These are phyloP conservation scores for Tausonia pullulans DNA, from an alignment of 1,284 basidiomycete species.

Conservation along the genomic window DNA sequence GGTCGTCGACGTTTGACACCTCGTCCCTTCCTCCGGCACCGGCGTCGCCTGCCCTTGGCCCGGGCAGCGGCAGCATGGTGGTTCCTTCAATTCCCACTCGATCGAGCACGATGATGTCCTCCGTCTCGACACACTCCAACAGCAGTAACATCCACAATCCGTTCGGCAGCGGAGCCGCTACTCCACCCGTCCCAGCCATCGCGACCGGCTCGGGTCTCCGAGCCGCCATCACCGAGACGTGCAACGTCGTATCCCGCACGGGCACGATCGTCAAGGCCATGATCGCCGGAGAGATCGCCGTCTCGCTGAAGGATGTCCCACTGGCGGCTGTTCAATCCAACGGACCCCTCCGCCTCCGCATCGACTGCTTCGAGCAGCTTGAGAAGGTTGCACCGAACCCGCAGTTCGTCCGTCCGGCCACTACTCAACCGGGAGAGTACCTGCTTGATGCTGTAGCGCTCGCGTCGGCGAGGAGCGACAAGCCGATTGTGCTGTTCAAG, in stretches of 20 bases:
- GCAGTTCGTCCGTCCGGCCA: constrained; percentile 34
- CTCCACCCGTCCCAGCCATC: constrained; percentile 19
- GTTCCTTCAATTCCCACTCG: not conserved
- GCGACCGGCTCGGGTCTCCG: constrained; percentile 26
- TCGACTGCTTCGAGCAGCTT: constrained; percentile 38
- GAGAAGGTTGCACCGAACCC: constrained; percentile 44
- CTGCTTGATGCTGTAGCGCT: constrained; percentile 36
- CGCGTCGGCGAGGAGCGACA: constrained; percentile 5
- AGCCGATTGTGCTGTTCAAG: constrained; percentile 37
- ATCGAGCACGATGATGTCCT: constrained; percentile 3
- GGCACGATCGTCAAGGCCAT: constrained; percentile 36
- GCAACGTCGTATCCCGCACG: constrained; percentile 38
- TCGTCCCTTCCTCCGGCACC: constrained; percentile 1
- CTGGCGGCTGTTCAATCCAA: constrained; percentile 12
- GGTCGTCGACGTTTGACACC: not conserved
- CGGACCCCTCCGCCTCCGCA: constrained; percentile 32
- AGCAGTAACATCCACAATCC: constrained; percentile 2
- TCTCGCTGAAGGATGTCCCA: constrained; percentile 22
- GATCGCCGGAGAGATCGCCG: constrained; percentile 41
- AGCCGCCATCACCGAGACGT: constrained; percentile 39
- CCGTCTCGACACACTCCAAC: not conserved
- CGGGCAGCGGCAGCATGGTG: too few species aligned
- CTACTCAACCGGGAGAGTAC: constrained; percentile 37
- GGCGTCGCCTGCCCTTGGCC: not conserved
- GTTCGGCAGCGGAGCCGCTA: not conserved